Evolutionary conservation across 176 grass and related monocot genomes (phyloP).

Genomic region (Ensete glaucum): DNA sequence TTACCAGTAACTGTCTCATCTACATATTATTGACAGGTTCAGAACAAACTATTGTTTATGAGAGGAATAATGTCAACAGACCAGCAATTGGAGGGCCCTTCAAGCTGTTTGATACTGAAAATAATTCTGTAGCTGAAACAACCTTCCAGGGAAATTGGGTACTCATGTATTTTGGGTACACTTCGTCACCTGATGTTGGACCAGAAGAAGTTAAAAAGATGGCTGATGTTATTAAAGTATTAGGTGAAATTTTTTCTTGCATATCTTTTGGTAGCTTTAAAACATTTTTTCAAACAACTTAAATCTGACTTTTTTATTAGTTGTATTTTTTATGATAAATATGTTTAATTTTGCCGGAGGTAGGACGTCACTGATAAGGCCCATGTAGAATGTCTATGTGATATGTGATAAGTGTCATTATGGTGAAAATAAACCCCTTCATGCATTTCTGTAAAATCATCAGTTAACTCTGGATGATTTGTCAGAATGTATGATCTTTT

Average conservation of each 20-base stretch:
- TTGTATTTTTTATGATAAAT: not conserved
- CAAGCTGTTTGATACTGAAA: constrained; percentile 78
- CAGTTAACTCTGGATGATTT: not conserved
- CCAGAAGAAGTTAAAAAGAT: constrained; percentile 80
- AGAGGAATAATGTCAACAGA: constrained; percentile 67
- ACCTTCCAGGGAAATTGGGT: constrained; percentile 71
- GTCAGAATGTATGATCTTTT: not conserved
- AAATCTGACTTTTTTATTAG: not conserved
- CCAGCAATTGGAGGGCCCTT: constrained; percentile 91
- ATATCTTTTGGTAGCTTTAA: constrained; percentile 2
- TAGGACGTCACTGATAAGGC: not conserved
- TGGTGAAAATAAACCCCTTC: not conserved
- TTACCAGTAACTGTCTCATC: not conserved
- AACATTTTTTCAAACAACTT: constrained; percentile 1
- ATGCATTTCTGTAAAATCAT: too few species aligned
- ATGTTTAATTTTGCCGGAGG: not conserved
- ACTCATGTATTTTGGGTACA: constrained; percentile 89
- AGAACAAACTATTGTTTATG: constrained; percentile 33
- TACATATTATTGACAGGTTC: constrained; percentile 35
- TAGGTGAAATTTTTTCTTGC: constrained; percentile 43
- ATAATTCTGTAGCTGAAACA: constrained; percentile 59
- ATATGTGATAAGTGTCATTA: not conserved
- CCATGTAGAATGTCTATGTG: not conserved
- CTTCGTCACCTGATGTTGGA: constrained; percentile 72
- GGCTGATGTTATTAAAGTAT: constrained; percentile 43